Evolutionary conservation across 495 filamentous ascomycete species (phyloP).

Genomic region (Xylaria acuta): DNA sequence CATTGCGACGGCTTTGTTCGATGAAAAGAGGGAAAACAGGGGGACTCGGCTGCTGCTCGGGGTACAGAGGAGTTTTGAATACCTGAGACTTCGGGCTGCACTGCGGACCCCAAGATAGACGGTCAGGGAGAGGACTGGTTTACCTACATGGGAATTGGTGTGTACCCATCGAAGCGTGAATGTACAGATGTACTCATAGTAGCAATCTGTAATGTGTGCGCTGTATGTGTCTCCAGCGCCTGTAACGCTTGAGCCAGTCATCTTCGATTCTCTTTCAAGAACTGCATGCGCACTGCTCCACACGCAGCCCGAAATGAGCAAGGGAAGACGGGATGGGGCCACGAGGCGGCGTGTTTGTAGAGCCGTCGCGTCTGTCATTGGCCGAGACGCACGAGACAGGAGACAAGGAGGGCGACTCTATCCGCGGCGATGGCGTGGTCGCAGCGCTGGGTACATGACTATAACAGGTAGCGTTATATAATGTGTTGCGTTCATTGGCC

Average conservation of each 20-base stretch:
- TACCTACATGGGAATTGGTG: constrained; percentile 17
- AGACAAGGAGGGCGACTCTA: constrained; percentile 2
- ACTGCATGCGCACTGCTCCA: constrained; percentile 21
- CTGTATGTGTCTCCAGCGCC: constrained; percentile 25
- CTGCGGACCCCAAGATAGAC: constrained; percentile 28
- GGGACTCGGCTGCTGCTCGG: constrained; percentile 43
- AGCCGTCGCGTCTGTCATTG: not conserved
- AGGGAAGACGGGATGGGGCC: not conserved
- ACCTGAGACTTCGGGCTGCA: constrained; percentile 28
- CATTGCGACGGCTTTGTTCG: constrained; percentile 55
- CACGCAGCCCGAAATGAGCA: constrained; percentile 22
- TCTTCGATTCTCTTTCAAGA: constrained; percentile 4
- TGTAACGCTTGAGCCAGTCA: constrained; percentile 20
- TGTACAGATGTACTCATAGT: not conserved
- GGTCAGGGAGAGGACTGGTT: constrained; percentile 26
- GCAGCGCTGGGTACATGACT: not conserved
- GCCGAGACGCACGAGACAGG: not conserved
- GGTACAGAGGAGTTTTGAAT: constrained; percentile 56
- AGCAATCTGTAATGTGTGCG: constrained; percentile 22
- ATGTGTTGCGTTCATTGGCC: constrained; percentile 6
- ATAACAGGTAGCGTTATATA: constrained; percentile 19
- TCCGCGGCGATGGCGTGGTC: not conserved
- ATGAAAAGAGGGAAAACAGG: constrained; percentile 47
- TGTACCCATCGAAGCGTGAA: constrained; percentile 13
- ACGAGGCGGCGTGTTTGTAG: constrained; percentile 6